Evolutionary conservation across 371 early-diverging fungal genomes (phyloP).

Genomic region (Mucor racemosus): DNA sequence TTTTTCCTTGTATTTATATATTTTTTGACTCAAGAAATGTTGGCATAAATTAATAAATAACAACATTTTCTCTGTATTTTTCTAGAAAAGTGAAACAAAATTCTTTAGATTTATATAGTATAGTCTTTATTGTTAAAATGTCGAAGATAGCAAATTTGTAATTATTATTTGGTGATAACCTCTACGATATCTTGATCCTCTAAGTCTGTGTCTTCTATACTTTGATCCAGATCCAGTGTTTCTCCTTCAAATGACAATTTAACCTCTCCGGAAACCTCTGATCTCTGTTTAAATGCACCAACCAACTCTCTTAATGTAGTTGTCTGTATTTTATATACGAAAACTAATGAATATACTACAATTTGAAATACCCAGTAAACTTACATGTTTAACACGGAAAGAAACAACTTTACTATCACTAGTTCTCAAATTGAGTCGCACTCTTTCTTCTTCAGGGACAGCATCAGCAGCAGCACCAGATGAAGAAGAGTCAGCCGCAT

Average conservation of each 20-base stretch:
- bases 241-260: constrained; percentile 45
- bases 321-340: constrained; percentile 1
- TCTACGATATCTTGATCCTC: constrained; percentile 50
- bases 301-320: constrained; percentile 4
- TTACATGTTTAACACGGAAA: constrained; percentile 42
- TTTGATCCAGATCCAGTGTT: constrained; percentile 21
- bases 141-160: background rate
- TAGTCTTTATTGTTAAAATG: background rate
- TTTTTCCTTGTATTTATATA: background rate
- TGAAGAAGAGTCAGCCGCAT: background rate
- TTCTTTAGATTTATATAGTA: background rate
- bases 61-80: background rate
- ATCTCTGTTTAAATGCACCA: background rate
- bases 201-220: constrained; percentile 39
- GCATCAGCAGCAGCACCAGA: background rate
- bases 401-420: constrained; percentile 35
- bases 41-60: background rate
- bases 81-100: background rate
- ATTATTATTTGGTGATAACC: constrained; percentile 21
- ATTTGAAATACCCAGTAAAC: background rate
- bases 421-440: constrained; percentile 36
- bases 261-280: constrained; percentile 12
- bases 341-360: background rate
- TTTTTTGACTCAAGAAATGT: background rate
- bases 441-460: constrained; percentile 11